Evolutionary conservation across 352 stramenopile genomes (phyloP).

Genomic region (Plasmopara halstedii): DNA sequence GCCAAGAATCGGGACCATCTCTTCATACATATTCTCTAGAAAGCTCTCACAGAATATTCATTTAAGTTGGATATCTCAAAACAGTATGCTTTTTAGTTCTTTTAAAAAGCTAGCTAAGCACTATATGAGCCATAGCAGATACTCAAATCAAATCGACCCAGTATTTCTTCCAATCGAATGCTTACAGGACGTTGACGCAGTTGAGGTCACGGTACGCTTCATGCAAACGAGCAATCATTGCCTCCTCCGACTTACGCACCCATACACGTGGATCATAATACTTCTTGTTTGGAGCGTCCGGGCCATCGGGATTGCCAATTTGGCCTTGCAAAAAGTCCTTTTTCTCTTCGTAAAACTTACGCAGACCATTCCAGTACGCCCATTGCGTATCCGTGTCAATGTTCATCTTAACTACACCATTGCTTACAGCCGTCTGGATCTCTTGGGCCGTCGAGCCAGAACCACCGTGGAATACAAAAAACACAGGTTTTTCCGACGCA

Average conservation of each 20-base stretch:
- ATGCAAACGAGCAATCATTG: conserved; percentile 90
- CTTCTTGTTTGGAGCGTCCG: conserved; percentile 99
- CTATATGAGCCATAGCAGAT: conserved; percentile 1
- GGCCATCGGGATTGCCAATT: conserved; percentile 96
- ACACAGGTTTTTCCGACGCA: conserved; percentile 92
- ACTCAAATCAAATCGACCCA: conserved; percentile 7
- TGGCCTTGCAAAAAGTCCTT: conserved; percentile 96
- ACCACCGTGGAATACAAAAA: conserved; percentile 99
- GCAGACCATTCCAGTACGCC: conserved; percentile 98
- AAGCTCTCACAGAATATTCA: not conserved
- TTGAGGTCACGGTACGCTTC: conserved; percentile 90
- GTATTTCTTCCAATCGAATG: not conserved
- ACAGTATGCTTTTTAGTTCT: too few relatives aligned
- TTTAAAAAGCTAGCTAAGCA: not conserved
- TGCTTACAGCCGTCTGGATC: conserved; percentile 94
- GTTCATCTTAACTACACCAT: conserved; percentile 99
- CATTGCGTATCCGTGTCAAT: conserved; percentile 99
- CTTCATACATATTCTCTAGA: too few relatives aligned
- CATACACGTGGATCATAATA: conserved; percentile 98
- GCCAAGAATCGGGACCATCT: not conserved
- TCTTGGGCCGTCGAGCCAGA: conserved; percentile 94
- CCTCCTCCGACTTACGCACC: conserved; percentile 95
- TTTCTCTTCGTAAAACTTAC: conserved; percentile 96
- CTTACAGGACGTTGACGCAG: conserved; percentile 41
- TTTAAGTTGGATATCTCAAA: too few relatives aligned